Evolutionary conservation across 805 yeast species (phyloP).

Genomic region (Jamesozyma gamospora): DNA sequence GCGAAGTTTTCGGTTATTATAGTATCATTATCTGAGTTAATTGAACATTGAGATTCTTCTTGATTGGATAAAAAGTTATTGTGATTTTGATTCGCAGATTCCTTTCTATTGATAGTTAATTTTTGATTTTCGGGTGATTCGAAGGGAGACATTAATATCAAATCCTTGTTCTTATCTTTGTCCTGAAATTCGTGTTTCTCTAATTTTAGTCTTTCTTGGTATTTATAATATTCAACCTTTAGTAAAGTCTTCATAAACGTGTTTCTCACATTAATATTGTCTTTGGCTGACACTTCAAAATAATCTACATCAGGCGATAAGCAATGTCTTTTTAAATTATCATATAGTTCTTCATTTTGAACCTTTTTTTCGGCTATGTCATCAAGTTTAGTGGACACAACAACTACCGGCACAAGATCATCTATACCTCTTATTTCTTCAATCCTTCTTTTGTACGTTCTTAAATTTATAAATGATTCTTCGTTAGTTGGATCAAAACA

Average conservation of each 20-base stretch:
- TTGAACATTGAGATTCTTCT: too few species aligned
- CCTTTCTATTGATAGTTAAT: too few species aligned
- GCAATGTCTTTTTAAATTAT: slow-evolving; percentile 11
- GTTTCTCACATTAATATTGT: slow-evolving; percentile 12
- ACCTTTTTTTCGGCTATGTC: slow-evolving; percentile 7
- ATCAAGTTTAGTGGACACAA: slow-evolving; percentile 19
- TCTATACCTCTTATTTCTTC: slow-evolving; percentile 12
- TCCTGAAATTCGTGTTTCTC: background rate
- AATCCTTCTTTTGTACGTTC: slow-evolving; percentile 13
- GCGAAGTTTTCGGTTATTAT: too few species aligned
- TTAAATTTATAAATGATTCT: slow-evolving; percentile 15
- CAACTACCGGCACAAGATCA: slow-evolving; percentile 15
- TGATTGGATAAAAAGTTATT: too few species aligned
- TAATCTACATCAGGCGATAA: slow-evolving; percentile 9
- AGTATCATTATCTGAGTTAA: too few species aligned
- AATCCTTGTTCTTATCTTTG: background rate
- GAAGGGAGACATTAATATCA: too few species aligned
- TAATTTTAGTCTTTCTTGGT: background rate
- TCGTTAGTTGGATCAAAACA: slow-evolving; percentile 19
- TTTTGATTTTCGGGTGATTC: too few species aligned
- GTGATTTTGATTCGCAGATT: too few species aligned
- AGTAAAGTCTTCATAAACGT: slow-evolving; percentile 8
- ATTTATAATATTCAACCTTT: slow-evolving; percentile 11
- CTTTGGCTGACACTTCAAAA: slow-evolving; percentile 19
- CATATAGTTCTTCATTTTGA: slow-evolving; percentile 8